A percentile compares a stretch with the other conserved stretches of the same genome.
phyloP scores from a whole-genome alignment of 108 stramenopile species.

The Cyclotella choctawhatcheeana region DNA sequence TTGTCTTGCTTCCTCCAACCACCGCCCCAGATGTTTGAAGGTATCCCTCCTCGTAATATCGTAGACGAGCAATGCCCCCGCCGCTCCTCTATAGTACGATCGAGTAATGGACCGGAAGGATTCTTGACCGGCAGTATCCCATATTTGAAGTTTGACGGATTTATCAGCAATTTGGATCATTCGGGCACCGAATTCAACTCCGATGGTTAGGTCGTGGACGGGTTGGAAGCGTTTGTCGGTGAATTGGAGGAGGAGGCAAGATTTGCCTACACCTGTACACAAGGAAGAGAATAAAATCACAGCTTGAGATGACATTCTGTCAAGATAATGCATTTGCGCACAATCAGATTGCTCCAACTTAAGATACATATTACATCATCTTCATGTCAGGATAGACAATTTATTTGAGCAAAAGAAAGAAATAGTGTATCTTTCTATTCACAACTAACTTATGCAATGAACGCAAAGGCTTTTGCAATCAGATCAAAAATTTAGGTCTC shows the following conservation, averaged over 20 bases:
- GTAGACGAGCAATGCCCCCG: conserved; percentile 98
- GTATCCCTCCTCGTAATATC: conserved; percentile 97
- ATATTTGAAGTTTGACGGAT: conserved; percentile 97
- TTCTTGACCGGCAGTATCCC: conserved; percentile 95
- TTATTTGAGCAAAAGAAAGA: no score
- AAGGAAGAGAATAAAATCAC: not conserved
- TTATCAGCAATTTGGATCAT: conserved; percentile 99
- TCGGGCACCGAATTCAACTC: conserved; percentile 99
- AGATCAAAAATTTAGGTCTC: no score
- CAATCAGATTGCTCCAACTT: no score
- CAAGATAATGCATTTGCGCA: not conserved
- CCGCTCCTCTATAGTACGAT: conserved; percentile 92
- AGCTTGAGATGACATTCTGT: not conserved
- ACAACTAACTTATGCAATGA: no score
- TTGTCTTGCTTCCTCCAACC: conserved; percentile 99
- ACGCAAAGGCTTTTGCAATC: no score
- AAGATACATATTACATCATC: no score
- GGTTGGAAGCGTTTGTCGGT: conserved; percentile 95
- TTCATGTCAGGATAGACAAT: no score
- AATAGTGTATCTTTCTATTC: no score
- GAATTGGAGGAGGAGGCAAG: conserved; percentile 10
- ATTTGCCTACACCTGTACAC: no score
- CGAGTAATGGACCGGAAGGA: conserved; percentile 91
- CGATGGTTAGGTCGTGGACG: conserved; percentile 97
- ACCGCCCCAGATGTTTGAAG: conserved; percentile 99